Evolutionary conservation across 768 basidiomycete species (phyloP), one percentile per base, ranked within the genome.

Genomic region (Rhodotorula taiwanensis): DNA sequence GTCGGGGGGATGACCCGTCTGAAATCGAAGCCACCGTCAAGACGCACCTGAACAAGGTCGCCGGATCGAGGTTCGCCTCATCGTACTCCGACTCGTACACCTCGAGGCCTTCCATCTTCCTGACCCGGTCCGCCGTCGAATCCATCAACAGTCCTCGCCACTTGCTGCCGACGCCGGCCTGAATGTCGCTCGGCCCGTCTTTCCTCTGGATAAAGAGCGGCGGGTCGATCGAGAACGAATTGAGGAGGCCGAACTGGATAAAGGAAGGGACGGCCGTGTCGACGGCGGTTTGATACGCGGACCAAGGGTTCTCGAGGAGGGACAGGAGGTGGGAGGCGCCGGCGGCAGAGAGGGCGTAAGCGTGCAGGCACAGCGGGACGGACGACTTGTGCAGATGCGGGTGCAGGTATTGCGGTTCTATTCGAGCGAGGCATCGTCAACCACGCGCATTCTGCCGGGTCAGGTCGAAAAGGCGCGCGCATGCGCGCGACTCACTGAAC

Each of bases 161-260:
- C 47, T 59, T 60, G 57, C 64, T 66, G 27, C 68, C 64, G 30
- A 62, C 57, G 15, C 68, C 68, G 13, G 36, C 31, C 55, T 66
- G 64, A 23, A 70, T 67, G 39, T 72, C 71, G 21, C 64, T 66
- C 42, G 71, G 60, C 20, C 69, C 65, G 52, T 72, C 71, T 47
- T 73, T 73, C 18, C 71, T 50, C 55, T 73, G 72, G 36, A 73
- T 72, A 50, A 73, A 67, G n/a, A 73, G 47, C 5, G 72, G 64
- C n/a, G 72, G 72, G 49, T 73, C 70, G 60, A 73, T 52, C 10
- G 63, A 66, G 62, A 67, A 73, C 28, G 72, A 66, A 13, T 52
- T 50, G 30, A 73, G 50, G 27, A 58, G 50, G 16, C 23, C 36
- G 64, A 58, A 62, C 27, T 43, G 60, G 57, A 67, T 58, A 64